Conservation (phyloP, 1,284 basidiomycete genomes). For the Phlebopus sp. region DNA sequence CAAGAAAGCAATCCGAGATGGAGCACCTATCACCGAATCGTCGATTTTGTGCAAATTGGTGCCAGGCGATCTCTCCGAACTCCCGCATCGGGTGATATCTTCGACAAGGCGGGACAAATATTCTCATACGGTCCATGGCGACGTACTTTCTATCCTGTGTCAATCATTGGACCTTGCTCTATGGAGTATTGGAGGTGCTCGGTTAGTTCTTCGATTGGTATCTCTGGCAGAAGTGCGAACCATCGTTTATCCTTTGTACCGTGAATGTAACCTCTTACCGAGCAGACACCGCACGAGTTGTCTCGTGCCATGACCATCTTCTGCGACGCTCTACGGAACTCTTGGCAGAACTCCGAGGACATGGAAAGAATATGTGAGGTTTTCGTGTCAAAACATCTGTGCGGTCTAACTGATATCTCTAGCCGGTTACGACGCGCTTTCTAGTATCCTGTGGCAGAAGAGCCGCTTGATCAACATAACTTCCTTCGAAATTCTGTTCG, state of each 20-base stretch:
- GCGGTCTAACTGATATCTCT: conserved; percentile 10
- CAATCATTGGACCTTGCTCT: conserved; percentile 73
- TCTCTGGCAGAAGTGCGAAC: conserved; percentile 67
- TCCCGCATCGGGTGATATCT: conserved; percentile 5
- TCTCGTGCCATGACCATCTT: conserved; percentile 72
- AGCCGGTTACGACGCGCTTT: conserved; percentile 89
- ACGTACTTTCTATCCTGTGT: conserved; percentile 60
- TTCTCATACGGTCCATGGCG: conserved; percentile 35
- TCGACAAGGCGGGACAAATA: neutral
- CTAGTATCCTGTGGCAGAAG: conserved; percentile 72
- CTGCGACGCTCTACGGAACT: conserved; percentile 73
- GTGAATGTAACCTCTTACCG: neutral
- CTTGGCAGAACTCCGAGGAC: conserved; percentile 91
- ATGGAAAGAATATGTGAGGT: conserved; percentile 80
- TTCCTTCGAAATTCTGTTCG: conserved; percentile 75
- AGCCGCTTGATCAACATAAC: conserved; percentile 73
- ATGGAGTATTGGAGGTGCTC: conserved; percentile 83
- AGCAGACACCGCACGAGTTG: conserved; percentile 69
- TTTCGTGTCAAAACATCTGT: neutral
- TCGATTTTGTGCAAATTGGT: conserved; percentile 52
- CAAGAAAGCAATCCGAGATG: conserved; percentile 54
- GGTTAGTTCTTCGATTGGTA: conserved; percentile 72
- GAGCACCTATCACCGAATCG: conserved; percentile 44
- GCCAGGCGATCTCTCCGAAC: conserved; percentile 26
- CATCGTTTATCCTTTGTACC: neutral